A percentile compares a stretch with the other conserved stretches of the same genome.
Conservation (phyloP, 1,139 yeast species). For the Candida tetrigidarum region DNA sequence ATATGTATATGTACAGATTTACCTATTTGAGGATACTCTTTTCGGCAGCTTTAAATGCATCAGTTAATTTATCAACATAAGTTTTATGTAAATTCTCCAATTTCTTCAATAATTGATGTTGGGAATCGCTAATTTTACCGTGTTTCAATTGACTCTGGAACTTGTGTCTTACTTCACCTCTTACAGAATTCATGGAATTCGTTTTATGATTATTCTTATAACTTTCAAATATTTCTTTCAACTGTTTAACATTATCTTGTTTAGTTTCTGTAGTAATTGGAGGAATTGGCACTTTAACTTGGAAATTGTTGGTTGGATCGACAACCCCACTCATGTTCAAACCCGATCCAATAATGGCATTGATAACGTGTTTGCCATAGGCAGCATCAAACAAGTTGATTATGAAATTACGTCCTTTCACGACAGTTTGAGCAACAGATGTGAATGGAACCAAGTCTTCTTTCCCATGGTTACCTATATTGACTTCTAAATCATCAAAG, state of each 20-base stretch:
- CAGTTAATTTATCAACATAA: slow-evolving; percentile 60
- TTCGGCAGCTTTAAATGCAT: slow-evolving; percentile 63
- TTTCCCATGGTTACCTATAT: slow-evolving; percentile 29
- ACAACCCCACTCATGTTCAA: slow-evolving; percentile 80
- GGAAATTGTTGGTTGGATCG: slow-evolving; percentile 73
- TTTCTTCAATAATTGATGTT: slow-evolving; percentile 55
- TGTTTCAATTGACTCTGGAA: slow-evolving; percentile 49
- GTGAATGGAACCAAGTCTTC: slow-evolving; percentile 54
- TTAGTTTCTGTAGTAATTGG: slow-evolving; percentile 75
- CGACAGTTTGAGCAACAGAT: slow-evolving; percentile 73
- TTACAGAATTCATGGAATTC: slow-evolving; percentile 53
- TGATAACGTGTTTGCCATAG: slow-evolving; percentile 67
- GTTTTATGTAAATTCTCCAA: slow-evolving; percentile 72
- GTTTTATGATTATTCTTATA: slow-evolving; percentile 51
- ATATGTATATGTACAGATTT: not conserved
- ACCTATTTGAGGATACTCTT: slow-evolving; percentile 42
- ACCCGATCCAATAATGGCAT: slow-evolving; percentile 69
- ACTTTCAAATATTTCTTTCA: slow-evolving; percentile 68
- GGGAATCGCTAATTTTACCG: slow-evolving; percentile 59
- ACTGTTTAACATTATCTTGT: slow-evolving; percentile 56
- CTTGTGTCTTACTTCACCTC: slow-evolving; percentile 64
- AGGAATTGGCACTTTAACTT: slow-evolving; percentile 75
- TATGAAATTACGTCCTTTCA: slow-evolving; percentile 70
- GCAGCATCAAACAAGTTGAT: slow-evolving; percentile 86
- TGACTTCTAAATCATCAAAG: slow-evolving; percentile 63